Conservation (phyloP, 805 yeast species). For the Metschnikowia kunwiensis region DNA sequence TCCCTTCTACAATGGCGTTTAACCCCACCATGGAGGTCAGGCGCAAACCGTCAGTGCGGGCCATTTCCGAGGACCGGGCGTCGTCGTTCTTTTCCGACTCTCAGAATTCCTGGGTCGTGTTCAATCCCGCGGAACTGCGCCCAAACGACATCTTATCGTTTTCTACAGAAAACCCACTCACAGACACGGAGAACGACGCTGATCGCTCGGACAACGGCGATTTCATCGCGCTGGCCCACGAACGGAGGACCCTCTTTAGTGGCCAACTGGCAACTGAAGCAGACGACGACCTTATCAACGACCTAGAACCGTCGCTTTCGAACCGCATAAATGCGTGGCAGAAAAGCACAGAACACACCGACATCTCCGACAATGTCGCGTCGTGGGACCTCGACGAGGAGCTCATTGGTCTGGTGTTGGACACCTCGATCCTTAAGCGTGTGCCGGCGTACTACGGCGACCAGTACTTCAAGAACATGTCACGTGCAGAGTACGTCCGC, state of each 20-base stretch:
- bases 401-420: conserved; percentile 11
- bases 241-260: background rate
- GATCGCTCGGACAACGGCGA: conserved; percentile 1
- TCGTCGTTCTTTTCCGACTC: conserved; percentile 19
- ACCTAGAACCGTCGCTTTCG: conserved; percentile 13
- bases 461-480: conserved; percentile 15
- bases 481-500: conserved; percentile 13
- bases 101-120: conserved; percentile 21
- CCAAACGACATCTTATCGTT: conserved; percentile 17
- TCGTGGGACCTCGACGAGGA: conserved; percentile 22
- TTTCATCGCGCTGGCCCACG: background rate
- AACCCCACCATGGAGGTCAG: conserved; percentile 14
- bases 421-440: conserved; percentile 11
- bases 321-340: conserved; percentile 19
- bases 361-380: conserved; percentile 19
- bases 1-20: conserved; percentile 15
- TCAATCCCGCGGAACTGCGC: conserved; percentile 15
- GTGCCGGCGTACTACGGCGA: conserved; percentile 19
- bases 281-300: conserved; percentile 13
- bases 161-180: conserved; percentile 17
- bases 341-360: conserved; percentile 11
- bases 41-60: conserved; percentile 11
- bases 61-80: conserved; percentile 12
- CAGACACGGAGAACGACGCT: conserved; percentile 13
- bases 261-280: conserved; percentile 4